A percentile compares a stretch with the other conserved stretches of the same genome.
These are phyloP conservation scores for Nemania sp. DNA, from an alignment of 2,329 filamentous ascomycete species.

Conservation along the genomic window DNA sequence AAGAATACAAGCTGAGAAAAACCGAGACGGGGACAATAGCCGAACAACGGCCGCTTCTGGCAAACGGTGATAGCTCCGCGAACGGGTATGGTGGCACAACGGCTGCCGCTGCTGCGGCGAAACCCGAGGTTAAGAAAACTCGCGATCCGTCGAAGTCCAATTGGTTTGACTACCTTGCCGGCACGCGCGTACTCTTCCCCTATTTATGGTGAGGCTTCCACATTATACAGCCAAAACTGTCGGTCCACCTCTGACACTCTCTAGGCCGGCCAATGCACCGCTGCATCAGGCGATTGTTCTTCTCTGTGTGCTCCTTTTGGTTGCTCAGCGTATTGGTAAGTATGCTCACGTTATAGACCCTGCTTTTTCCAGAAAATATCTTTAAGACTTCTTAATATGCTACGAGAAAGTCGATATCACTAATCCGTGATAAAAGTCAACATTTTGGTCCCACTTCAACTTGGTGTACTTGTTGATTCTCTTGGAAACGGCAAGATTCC, in stretches of 20 bases:
- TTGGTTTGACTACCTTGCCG: conserved; percentile 52
- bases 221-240: not conserved
- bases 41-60: conserved; percentile 46
- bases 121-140: conserved; percentile 11
- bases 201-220: conserved; percentile 45
- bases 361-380: too few species aligned
- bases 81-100: conserved; percentile 38
- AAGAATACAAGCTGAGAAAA: conserved; percentile 40
- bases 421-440: conserved; percentile 40
- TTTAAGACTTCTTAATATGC: not conserved
- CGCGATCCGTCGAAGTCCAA: conserved; percentile 33
- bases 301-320: conserved; percentile 45
- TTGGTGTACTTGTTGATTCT: conserved; percentile 46
- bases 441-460: conserved; percentile 47
- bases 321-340: conserved; percentile 44
- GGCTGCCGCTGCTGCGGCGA: conserved; percentile 11
- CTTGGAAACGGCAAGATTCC: conserved; percentile 47
- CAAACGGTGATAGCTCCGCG: conserved; percentile 42
- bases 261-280: conserved; percentile 47
- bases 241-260: conserved; percentile 20
- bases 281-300: conserved; percentile 47
- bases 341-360: not conserved
- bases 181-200: conserved; percentile 49
- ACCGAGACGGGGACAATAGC: conserved; percentile 39
- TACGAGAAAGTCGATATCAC: not conserved